These are phyloP conservation scores for Amylocystis lapponica DNA, from an alignment of 768 basidiomycete species.

Conservation along the genomic window DNA sequence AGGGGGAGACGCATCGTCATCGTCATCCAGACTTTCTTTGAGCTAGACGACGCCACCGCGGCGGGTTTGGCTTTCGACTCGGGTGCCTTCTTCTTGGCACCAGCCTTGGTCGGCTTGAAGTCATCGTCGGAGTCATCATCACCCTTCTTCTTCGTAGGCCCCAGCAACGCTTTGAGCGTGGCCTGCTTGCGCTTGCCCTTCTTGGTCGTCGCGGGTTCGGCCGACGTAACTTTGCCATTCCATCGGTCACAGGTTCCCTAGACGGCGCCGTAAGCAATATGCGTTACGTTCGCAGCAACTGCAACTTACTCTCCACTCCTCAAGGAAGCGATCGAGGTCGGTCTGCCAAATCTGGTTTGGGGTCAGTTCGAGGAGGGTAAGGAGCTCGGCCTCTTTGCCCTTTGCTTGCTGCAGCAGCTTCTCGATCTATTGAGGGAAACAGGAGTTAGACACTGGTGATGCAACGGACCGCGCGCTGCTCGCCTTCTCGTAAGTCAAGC, in stretches of 20 bases:
- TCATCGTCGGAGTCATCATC: slow-evolving; percentile 46
- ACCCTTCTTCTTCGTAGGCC: slow-evolving; percentile 33
- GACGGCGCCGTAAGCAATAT: neutral
- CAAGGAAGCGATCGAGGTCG: slow-evolving; percentile 80
- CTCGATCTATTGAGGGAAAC: slow-evolving; percentile 56
- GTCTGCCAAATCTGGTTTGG: slow-evolving; percentile 85
- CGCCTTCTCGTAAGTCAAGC: slow-evolving; percentile 90
- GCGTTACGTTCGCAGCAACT: neutral
- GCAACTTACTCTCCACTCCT: slow-evolving; percentile 72
- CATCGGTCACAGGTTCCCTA: slow-evolving; percentile 39
- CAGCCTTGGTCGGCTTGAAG: slow-evolving; percentile 47
- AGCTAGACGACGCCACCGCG: slow-evolving; percentile 30
- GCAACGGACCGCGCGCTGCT: neutral
- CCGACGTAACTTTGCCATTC: slow-evolving; percentile 34
- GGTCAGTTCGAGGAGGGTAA: slow-evolving; percentile 67
- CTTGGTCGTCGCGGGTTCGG: slow-evolving; percentile 42
- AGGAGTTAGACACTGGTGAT: neutral
- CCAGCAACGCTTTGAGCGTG: slow-evolving; percentile 43
- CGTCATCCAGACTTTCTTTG: slow-evolving; percentile 45
- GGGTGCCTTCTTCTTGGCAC: slow-evolving; percentile 29
- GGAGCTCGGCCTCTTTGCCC: slow-evolving; percentile 78
- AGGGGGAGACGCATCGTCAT: slow-evolving; percentile 31
- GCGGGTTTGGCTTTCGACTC: slow-evolving; percentile 22
- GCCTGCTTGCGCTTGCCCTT: slow-evolving; percentile 53
- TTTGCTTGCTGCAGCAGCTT: slow-evolving; percentile 74